Conservation (phyloP, 23 red algal genomes). For the Cyanidioschyzon merolae region DNA sequence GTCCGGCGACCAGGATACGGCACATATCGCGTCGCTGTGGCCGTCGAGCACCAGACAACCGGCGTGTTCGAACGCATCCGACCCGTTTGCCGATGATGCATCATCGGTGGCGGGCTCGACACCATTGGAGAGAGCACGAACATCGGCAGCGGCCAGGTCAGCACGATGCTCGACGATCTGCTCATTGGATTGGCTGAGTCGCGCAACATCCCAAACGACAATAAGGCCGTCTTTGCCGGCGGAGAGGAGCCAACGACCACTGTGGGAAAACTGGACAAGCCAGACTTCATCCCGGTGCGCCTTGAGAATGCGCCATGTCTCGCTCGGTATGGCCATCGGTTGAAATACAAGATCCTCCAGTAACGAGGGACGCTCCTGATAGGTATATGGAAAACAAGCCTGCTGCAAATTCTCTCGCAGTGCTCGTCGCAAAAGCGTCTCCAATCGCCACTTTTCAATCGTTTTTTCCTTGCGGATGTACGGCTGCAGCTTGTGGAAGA, state of each 20-base stretch:
- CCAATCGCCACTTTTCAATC: slow-evolving; percentile 48
- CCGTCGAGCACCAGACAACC: slow-evolving; percentile 31
- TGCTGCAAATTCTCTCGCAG: slow-evolving; percentile 45
- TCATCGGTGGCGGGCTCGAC: background rate
- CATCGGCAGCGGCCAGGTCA: background rate
- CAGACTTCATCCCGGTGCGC: slow-evolving; percentile 84
- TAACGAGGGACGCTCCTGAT: slow-evolving; percentile 36
- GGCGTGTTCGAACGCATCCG: background rate
- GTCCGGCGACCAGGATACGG: slow-evolving; percentile 72
- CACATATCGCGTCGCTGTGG: slow-evolving; percentile 55
- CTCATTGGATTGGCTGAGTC: background rate
- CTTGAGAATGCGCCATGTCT: slow-evolving; percentile 31
- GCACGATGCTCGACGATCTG: background rate
- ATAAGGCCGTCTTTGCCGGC: slow-evolving; percentile 58
- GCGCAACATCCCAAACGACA: slow-evolving; percentile 40
- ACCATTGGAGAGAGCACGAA: background rate
- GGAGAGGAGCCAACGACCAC: slow-evolving; percentile 59
- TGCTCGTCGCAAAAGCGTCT: slow-evolving; percentile 55
- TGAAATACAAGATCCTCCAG: slow-evolving; percentile 78
- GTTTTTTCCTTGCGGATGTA: slow-evolving; percentile 49
- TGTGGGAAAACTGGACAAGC: slow-evolving; percentile 91
- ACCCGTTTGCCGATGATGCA: background rate
- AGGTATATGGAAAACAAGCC: slow-evolving; percentile 75
- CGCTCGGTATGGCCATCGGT: slow-evolving; percentile 45
- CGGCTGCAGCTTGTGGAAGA: slow-evolving; percentile 40